Evolutionary conservation across 2,329 filamentous ascomycete genomes (phyloP).

Genomic region (Myriosclerotinia duriaeana): DNA sequence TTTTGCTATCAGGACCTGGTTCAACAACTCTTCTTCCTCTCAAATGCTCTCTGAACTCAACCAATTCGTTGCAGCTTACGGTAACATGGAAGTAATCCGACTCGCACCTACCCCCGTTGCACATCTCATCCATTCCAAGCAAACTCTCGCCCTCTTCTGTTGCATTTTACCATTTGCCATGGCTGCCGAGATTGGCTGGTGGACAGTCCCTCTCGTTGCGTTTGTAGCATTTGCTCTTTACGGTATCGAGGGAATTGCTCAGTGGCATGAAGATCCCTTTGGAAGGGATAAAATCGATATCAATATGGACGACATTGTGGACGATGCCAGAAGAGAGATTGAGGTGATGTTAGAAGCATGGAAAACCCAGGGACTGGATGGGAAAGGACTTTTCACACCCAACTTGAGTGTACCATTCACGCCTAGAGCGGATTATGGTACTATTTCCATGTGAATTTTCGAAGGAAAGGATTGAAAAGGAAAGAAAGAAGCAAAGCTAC

Average conservation of each 20-base stretch:
- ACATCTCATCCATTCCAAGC: slow-evolving; percentile 63
- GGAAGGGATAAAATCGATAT: slow-evolving; percentile 66
- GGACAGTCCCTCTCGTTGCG: slow-evolving; percentile 57
- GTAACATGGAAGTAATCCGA: slow-evolving; percentile 64
- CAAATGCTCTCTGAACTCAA: slow-evolving; percentile 60
- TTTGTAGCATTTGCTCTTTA: slow-evolving; percentile 60
- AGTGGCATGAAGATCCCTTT: slow-evolving; percentile 63
- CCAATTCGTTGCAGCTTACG: slow-evolving; percentile 56
- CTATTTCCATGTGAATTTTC: not conserved
- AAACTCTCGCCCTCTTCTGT: slow-evolving; percentile 61
- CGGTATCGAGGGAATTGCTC: slow-evolving; percentile 52
- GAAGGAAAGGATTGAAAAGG: no score
- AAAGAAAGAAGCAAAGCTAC: no score
- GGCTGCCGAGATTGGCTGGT: slow-evolving; percentile 63
- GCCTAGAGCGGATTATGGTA: slow-evolving; percentile 17
- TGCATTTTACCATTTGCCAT: slow-evolving; percentile 62
- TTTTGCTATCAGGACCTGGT: slow-evolving; percentile 49
- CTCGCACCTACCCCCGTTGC: slow-evolving; percentile 64
- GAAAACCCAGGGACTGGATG: slow-evolving; percentile 41
- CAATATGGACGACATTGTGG: slow-evolving; percentile 65
- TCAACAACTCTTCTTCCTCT: slow-evolving; percentile 57
- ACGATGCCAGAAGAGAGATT: slow-evolving; percentile 58
- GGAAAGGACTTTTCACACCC: slow-evolving; percentile 19
- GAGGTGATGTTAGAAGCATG: slow-evolving; percentile 59
- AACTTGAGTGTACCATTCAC: not conserved